Conservation (phyloP, 2,329 filamentous ascomycete genomes). For the Colletotrichum musicola region DNA sequence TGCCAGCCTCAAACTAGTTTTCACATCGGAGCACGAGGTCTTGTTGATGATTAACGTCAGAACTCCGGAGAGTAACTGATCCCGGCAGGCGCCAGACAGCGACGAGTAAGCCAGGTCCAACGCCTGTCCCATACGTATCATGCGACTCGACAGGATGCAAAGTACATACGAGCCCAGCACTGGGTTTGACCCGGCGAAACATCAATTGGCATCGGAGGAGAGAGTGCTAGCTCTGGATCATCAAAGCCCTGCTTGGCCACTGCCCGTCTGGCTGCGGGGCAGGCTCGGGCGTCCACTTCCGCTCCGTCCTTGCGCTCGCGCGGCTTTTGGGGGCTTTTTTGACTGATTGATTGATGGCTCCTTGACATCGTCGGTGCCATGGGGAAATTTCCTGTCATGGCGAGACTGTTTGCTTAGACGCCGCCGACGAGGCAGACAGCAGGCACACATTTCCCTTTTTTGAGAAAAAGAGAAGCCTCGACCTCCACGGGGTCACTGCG, state of each 20-base stretch:
- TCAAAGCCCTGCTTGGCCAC: conserved; percentile 13
- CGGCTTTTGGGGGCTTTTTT: conserved; percentile 12
- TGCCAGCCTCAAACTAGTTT: conserved; percentile 19
- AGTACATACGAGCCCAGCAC: too few relatives aligned
- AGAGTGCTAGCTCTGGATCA: neutral
- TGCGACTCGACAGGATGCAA: too few relatives aligned
- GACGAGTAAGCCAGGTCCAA: too few relatives aligned
- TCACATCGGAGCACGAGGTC: neutral
- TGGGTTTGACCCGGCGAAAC: neutral
- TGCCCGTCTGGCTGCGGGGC: conserved; percentile 3
- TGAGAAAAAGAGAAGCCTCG: neutral
- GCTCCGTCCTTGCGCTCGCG: conserved; percentile 16
- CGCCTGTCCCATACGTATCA: too few relatives aligned
- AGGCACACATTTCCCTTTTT: too few relatives aligned
- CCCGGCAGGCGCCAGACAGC: too few relatives aligned
- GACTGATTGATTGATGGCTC: conserved; percentile 30
- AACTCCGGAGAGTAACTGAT: too few relatives aligned
- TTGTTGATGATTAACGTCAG: too few relatives aligned
- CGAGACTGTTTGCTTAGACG: conserved; percentile 9
- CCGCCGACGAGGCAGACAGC: neutral
- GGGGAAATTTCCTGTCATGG: conserved; percentile 16
- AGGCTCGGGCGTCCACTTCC: conserved; percentile 13
- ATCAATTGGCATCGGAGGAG: neutral
- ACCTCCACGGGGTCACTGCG: neutral
- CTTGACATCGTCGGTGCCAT: conserved; percentile 29